Conservation (phyloP, 2,329 filamentous ascomycete species). For the Neospermospora avenae region DNA sequence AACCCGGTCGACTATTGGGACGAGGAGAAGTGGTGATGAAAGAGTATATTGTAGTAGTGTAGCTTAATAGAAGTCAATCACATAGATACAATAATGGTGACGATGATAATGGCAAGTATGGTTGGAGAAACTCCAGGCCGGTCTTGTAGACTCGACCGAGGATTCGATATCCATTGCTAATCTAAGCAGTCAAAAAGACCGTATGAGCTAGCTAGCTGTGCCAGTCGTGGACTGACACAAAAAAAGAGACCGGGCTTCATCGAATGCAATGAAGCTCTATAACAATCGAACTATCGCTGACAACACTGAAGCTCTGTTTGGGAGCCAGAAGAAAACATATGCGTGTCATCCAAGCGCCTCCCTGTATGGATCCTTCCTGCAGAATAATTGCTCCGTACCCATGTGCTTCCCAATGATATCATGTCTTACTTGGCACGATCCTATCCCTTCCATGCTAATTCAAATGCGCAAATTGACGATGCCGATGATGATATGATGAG, state of each 20-base stretch:
- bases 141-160: constrained; percentile 6
- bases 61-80: neutral
- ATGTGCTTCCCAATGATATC: constrained; percentile 1
- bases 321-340: constrained; percentile 14
- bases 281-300: constrained; percentile 22
- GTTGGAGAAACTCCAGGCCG: constrained; percentile 8
- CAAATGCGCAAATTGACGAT: constrained; percentile 17
- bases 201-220: neutral
- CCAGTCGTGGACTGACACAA: neutral
- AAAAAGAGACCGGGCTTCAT: neutral
- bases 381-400: constrained; percentile 10
- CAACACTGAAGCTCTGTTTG: constrained; percentile 21
- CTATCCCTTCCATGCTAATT: constrained; percentile 20
- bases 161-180: constrained; percentile 6
- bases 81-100: neutral
- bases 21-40: neutral
- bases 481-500: neutral
- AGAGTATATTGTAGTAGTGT: neutral
- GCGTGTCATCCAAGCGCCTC: constrained; percentile 19
- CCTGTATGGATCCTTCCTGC: neutral
- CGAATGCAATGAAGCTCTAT: neutral
- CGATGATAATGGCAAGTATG: constrained; percentile 1
- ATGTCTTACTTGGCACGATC: neutral
- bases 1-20: neutral
- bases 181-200: constrained; percentile 7